Evolutionary conservation across 306 rosid species (phyloP).

Genomic region (Cicer judaicum): DNA sequence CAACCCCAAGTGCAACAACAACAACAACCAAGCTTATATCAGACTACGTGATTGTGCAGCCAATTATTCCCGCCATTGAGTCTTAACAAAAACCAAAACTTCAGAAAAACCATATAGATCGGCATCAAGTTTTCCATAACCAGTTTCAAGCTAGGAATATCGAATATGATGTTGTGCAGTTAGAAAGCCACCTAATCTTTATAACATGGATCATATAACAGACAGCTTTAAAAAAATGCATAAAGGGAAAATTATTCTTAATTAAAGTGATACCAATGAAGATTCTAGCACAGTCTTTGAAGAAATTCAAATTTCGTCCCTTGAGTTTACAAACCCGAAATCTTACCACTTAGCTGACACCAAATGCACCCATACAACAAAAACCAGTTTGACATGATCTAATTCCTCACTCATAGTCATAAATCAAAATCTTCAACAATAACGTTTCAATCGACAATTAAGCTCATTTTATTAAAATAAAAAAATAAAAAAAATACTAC

Average conservation of each 20-base stretch:
- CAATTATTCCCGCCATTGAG: neutral
- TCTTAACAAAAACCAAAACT: conserved; percentile 16
- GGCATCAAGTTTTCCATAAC: conserved; percentile 12
- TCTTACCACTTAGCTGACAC: too few species aligned
- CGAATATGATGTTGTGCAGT: neutral
- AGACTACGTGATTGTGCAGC: neutral
- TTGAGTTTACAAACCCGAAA: too few species aligned
- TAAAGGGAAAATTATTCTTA: too few species aligned
- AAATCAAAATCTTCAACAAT: neutral
- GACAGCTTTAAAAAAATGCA: too few species aligned
- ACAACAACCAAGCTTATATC: conserved; percentile 3
- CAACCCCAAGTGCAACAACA: neutral
- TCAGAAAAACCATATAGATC: neutral
- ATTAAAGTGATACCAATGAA: too few species aligned
- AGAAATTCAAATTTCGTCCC: too few species aligned
- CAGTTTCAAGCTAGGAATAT: neutral
- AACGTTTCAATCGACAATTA: too few species aligned
- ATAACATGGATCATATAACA: conserved; percentile 13
- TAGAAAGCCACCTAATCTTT: neutral
- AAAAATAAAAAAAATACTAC: too few species aligned
- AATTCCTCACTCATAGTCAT: conserved; percentile 17
- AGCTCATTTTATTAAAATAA: too few species aligned
- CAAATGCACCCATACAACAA: neutral
- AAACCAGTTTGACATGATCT: neutral
- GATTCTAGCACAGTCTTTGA: too few species aligned